phyloP scores from a whole-genome alignment of 371 early-diverging fungal genomes.

The Mucor velutinosus region DNA sequence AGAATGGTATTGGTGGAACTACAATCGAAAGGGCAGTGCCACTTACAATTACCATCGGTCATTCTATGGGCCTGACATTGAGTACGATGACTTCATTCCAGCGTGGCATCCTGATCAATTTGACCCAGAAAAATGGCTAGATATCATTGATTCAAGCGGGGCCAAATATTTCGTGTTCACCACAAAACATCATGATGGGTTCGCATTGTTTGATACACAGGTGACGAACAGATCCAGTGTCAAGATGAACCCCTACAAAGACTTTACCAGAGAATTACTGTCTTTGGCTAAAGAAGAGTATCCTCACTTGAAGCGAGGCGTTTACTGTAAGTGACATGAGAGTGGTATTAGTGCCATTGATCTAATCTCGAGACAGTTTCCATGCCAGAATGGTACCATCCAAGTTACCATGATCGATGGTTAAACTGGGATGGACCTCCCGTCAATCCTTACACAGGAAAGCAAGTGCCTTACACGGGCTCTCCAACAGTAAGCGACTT shows the following conservation, averaged over 20 bases:
- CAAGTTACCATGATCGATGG: slow-evolving; percentile 23
- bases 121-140: slow-evolving; percentile 32
- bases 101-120: slow-evolving; percentile 21
- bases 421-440: slow-evolving; percentile 34
- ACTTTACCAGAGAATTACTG: slow-evolving; percentile 34
- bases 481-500: slow-evolving; percentile 19
- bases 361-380: slow-evolving; percentile 22
- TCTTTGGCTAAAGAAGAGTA: slow-evolving; percentile 19
- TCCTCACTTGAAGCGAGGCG: slow-evolving; percentile 29
- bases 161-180: slow-evolving; percentile 46
- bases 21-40: slow-evolving; percentile 24
- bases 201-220: slow-evolving; percentile 35
- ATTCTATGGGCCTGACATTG: slow-evolving; percentile 28
- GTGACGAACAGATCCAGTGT: slow-evolving; percentile 29
- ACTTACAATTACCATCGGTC: slow-evolving; percentile 29
- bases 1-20: slow-evolving; percentile 48
- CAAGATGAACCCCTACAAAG: slow-evolving; percentile 20
- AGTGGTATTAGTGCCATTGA: too few relatives aligned
- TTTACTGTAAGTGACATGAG: slow-evolving; percentile 30
- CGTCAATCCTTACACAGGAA: slow-evolving; percentile 30
- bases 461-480: slow-evolving; percentile 23
- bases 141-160: slow-evolving; percentile 23
- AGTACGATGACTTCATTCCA: slow-evolving; percentile 35
- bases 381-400: slow-evolving; percentile 44
- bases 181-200: slow-evolving; percentile 42